Conservation (phyloP, 2,329 filamentous ascomycete genomes). For the Whalleya microplaca region DNA sequence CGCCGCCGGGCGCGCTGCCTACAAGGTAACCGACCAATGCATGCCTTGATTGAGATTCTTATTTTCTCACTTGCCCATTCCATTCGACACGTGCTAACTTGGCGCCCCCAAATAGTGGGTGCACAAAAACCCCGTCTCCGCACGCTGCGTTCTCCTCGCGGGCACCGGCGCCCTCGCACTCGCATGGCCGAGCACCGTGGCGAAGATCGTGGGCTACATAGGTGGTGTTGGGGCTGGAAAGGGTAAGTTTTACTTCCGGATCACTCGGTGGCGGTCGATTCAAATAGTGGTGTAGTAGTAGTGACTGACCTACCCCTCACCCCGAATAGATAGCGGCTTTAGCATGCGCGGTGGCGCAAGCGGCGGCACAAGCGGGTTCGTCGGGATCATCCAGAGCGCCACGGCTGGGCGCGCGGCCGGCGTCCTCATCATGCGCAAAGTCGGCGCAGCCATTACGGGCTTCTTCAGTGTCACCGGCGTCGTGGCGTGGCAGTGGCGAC, state of each 20-base stretch:
- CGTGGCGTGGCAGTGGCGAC: background rate
- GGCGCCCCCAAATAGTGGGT: background rate
- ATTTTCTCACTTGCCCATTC: background rate
- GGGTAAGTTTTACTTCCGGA: too few species aligned
- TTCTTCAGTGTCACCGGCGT: background rate
- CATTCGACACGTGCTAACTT: background rate
- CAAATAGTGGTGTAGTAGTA: too few species aligned
- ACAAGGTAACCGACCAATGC: background rate
- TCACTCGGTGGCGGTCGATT: too few species aligned
- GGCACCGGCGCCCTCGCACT: background rate
- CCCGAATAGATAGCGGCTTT: slow-evolving; percentile 2
- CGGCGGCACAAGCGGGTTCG: background rate
- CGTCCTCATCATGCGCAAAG: background rate
- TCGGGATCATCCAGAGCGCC: slow-evolving; percentile 3
- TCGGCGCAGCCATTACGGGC: background rate
- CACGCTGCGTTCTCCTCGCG: slow-evolving; percentile 1
- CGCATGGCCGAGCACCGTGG: slow-evolving; percentile 2
- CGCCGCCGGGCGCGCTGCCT: background rate
- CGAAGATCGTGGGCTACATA: background rate
- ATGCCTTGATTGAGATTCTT: background rate
- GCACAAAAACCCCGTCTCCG: background rate
- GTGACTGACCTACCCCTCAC: too few species aligned
- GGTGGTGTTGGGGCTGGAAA: background rate
- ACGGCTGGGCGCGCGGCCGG: background rate
- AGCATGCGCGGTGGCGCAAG: background rate